Conservation (phyloP, 2,329 filamentous ascomycete genomes). For the Colletotrichum viniferum region DNA sequence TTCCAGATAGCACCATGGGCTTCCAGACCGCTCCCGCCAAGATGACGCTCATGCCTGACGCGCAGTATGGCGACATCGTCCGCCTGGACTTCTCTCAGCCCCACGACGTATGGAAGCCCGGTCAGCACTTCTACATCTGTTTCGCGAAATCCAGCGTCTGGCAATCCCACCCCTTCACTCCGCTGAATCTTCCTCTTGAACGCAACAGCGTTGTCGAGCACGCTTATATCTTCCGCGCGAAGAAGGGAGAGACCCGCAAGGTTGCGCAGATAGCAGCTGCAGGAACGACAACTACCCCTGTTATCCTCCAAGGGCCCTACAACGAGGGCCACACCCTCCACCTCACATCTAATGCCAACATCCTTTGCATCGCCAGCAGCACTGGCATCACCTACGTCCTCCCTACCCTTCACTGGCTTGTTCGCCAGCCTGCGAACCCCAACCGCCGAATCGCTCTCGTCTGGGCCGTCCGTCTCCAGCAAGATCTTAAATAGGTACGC, state of each 20-base stretch:
- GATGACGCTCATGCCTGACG: conserved; percentile 58
- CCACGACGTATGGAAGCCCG: conserved; percentile 66
- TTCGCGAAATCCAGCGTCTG: conserved; percentile 71
- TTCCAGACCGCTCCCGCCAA: conserved; percentile 59
- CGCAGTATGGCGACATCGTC: conserved; percentile 64
- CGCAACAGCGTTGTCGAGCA: conserved; percentile 48
- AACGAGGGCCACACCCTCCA: conserved; percentile 51
- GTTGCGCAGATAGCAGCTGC: conserved; percentile 48
- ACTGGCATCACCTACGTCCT: conserved; percentile 46
- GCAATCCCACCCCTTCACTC: conserved; percentile 76
- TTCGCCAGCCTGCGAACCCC: conserved; percentile 33
- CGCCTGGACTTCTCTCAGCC: conserved; percentile 69
- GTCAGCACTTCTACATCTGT: conserved; percentile 75
- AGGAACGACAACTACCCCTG: conserved; percentile 44
- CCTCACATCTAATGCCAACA: conserved; percentile 42
- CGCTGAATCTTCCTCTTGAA: conserved; percentile 56
- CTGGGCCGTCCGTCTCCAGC: conserved; percentile 61
- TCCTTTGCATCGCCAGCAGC: conserved; percentile 44
- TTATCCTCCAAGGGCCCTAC: conserved; percentile 69
- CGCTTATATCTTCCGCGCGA: conserved; percentile 62
- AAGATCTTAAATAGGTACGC: conserved; percentile 21
- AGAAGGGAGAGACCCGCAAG: conserved; percentile 63
- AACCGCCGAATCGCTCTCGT: conserved; percentile 43
- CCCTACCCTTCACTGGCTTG: conserved; percentile 39
- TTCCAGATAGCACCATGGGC: conserved; percentile 48